Evolutionary conservation across 768 basidiomycete species (phyloP), one percentile per base, ranked within the genome.

Genomic region (Mycena latifolia): DNA sequence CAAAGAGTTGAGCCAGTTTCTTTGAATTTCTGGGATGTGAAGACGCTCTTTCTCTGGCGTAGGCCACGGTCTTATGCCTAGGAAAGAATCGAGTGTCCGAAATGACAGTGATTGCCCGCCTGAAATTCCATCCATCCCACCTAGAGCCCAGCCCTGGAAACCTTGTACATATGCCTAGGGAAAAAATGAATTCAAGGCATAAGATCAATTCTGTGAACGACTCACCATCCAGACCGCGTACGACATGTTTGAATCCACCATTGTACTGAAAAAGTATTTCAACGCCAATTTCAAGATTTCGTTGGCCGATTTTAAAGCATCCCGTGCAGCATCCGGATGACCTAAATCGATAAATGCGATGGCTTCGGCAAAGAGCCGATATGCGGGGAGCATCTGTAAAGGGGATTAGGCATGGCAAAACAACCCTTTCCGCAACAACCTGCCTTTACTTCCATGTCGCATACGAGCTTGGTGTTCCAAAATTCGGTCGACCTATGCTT

Each of bases 381-480:
- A 64, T 10, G 35, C 63, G 5, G 63, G 63, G 22, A 64, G 47
- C 25, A 64, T 33, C 63, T 64, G 29, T 25, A 1, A 31, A 25
- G 15, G 9, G 1, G 14, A 27, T 27, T 18, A 47, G 43, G 10
- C 29, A 24, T 14, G n/a, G n/a, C 15, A 25, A 14, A 20, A 10
- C n/a, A 1, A 8, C n/a, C 20, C 31, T 25, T 24, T 29, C 33
- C 11, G 22, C 29, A 41, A 1, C 37, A 20, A 24, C 54, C n/a
- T 28, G 55, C 63, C 28, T 57, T 64, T 12, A 14, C 31, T 25
- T 64, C 63, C 63, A 64, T 64, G 24, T 64, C 63, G 17, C 25
- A 12, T 27, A 64, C 63, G 15, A 64, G 63, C 28, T 64, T 64
- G 3, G 63, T 64, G 39, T 64, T 64, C 63, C 63, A 64, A 47